Conservation (phyloP, 345 rosid genomes). For the Hibiscus syriacus region DNA sequence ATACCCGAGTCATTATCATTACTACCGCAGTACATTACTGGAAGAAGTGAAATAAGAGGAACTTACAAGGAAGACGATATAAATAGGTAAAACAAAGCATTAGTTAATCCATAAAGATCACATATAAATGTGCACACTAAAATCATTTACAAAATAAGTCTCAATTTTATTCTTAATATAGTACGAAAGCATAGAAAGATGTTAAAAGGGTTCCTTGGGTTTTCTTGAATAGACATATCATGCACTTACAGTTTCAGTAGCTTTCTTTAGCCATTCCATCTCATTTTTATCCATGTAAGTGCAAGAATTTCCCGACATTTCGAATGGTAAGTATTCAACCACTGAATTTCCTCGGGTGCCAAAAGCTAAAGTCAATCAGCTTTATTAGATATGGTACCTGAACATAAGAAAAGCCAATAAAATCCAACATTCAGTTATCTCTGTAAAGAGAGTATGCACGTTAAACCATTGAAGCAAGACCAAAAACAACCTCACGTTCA, state of each 20-base stretch:
- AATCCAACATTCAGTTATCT: not conserved
- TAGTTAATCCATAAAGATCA: not conserved
- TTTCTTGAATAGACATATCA: constrained; percentile 8
- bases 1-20: not conserved
- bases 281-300: constrained; percentile 50
- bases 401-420: not conserved
- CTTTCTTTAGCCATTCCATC: constrained; percentile 80
- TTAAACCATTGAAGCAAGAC: not conserved
- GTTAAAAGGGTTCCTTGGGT: not conserved
- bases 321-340: constrained; percentile 75
- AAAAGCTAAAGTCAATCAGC: constrained; percentile 53
- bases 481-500: not conserved
- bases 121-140: not conserved
- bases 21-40: not conserved
- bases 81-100: not conserved
- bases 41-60: not conserved
- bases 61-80: not conserved
- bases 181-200: not conserved
- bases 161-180: not conserved
- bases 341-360: constrained; percentile 58
- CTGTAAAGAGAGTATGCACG: not conserved
- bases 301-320: constrained; percentile 61
- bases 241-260: constrained; percentile 62
- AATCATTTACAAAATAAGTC: not conserved
- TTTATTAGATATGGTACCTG: constrained; percentile 92